Conservation (phyloP, 176 grass and related monocot species). For the Zea luxurians region DNA sequence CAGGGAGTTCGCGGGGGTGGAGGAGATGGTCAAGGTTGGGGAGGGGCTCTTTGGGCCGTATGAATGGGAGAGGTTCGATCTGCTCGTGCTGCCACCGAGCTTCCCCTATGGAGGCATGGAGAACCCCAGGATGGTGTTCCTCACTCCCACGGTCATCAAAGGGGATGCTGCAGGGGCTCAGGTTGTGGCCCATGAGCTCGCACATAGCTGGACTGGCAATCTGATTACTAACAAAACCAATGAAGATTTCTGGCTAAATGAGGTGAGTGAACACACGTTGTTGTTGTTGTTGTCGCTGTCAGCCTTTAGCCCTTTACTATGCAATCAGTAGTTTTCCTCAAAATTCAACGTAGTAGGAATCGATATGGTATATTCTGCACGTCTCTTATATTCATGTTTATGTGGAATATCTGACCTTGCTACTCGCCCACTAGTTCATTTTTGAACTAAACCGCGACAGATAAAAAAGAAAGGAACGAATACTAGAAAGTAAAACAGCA, state of each 20-base stretch:
- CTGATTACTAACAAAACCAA: slow-evolving; percentile 97
- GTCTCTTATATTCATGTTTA: background rate
- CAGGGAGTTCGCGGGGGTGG: slow-evolving; percentile 81
- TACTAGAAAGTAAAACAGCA: no score
- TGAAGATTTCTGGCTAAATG: slow-evolving; percentile 95
- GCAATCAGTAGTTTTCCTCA: background rate
- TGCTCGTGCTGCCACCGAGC: slow-evolving; percentile 81
- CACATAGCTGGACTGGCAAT: slow-evolving; percentile 92
- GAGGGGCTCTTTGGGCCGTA: slow-evolving; percentile 84
- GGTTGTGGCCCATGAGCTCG: slow-evolving; percentile 89
- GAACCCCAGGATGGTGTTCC: slow-evolving; percentile 95
- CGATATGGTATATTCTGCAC: background rate
- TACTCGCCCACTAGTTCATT: no score
- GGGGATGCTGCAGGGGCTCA: slow-evolving; percentile 77
- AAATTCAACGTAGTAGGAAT: background rate
- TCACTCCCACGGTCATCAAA: slow-evolving; percentile 77
- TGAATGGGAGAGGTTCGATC: slow-evolving; percentile 91
- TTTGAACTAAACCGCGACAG: no score
- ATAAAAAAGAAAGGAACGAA: no score
- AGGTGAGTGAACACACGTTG: slow-evolving; percentile 51
- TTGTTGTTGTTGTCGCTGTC: background rate
- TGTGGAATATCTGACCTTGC: background rate
- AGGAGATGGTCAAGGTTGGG: slow-evolving; percentile 88
- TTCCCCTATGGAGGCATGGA: slow-evolving; percentile 96
- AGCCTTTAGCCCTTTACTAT: background rate